A percentile compares a stretch with the other conserved stretches of the same genome.
Conservation (phyloP, 495 filamentous ascomycete species). For the Hypomontagnella submonticulosa region DNA sequence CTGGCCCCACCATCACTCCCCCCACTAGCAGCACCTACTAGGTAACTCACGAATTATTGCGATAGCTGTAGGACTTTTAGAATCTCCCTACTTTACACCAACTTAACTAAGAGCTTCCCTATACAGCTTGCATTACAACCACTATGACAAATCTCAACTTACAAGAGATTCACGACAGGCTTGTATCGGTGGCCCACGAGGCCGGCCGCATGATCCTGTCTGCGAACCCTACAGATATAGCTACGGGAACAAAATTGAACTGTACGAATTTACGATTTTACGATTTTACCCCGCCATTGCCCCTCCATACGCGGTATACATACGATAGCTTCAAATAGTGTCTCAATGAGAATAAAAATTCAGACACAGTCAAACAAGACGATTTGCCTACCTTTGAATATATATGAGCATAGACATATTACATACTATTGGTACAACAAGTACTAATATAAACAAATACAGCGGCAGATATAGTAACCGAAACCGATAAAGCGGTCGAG, state of each 20-base stretch:
- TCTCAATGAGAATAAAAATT: too few relatives aligned
- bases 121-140: background rate
- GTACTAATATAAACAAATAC: slow-evolving; percentile 2
- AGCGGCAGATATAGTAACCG: slow-evolving; percentile 88
- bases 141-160: slow-evolving; percentile 70
- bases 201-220: slow-evolving; percentile 85
- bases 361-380: too few relatives aligned
- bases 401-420: background rate
- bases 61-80: slow-evolving; percentile 13
- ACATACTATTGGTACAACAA: background rate
- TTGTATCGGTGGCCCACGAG: slow-evolving; percentile 76
- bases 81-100: background rate
- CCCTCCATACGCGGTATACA: slow-evolving; percentile 25
- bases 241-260: slow-evolving; percentile 83
- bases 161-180: slow-evolving; percentile 81
- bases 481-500: slow-evolving; percentile 87
- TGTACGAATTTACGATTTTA: slow-evolving; percentile 62
- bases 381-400: background rate
- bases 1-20: slow-evolving; percentile 13
- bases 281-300: slow-evolving; percentile 26
- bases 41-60: slow-evolving; percentile 6
- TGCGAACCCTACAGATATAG: slow-evolving; percentile 73
- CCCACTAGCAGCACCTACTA: background rate
- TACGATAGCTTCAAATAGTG: background rate
- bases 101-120: slow-evolving; percentile 1